Conservation (phyloP, 352 stramenopile genomes). For the Aphanomyces astaci region DNA sequence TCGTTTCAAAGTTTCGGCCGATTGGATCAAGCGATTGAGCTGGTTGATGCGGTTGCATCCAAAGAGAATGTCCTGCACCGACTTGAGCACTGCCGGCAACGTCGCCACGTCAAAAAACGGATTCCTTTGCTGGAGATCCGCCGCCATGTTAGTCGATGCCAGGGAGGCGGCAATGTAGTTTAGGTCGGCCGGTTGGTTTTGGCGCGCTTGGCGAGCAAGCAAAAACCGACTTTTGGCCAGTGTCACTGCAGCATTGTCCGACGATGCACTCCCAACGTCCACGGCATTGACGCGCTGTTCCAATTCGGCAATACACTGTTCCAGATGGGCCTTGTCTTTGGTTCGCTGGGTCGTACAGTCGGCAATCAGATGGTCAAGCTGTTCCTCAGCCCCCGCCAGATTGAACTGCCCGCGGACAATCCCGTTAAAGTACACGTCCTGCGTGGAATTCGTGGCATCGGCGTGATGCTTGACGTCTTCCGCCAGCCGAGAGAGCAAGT, state of each 20-base stretch:
- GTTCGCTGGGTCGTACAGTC: constrained; percentile 42
- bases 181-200: constrained; percentile 59
- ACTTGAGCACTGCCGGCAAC: constrained; percentile 33
- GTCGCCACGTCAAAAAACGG: constrained; percentile 38
- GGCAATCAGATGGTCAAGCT: constrained; percentile 44
- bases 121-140: constrained; percentile 55
- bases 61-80: constrained; percentile 54
- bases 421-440: constrained; percentile 61
- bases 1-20: constrained; percentile 27
- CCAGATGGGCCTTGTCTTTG: constrained; percentile 45
- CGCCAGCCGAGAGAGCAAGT: constrained; percentile 86
- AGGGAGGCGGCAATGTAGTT: constrained; percentile 73
- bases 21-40: constrained; percentile 64
- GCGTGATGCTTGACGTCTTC: constrained; percentile 89
- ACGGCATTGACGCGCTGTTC: constrained; percentile 48
- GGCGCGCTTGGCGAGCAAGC: constrained; percentile 45
- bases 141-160: constrained; percentile 47
- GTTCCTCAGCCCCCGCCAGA: constrained; percentile 17
- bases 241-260: constrained; percentile 1
- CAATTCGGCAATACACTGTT: constrained; percentile 42
- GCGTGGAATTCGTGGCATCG: constrained; percentile 54
- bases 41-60: constrained; percentile 79
- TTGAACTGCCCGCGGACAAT: constrained; percentile 20
- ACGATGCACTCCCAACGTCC: constrained; percentile 23
- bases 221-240: constrained; percentile 41